These are phyloP conservation scores for Cyberlindnera suaveolens DNA, from an alignment of 805 yeast genomes.

Conservation along the genomic window DNA sequence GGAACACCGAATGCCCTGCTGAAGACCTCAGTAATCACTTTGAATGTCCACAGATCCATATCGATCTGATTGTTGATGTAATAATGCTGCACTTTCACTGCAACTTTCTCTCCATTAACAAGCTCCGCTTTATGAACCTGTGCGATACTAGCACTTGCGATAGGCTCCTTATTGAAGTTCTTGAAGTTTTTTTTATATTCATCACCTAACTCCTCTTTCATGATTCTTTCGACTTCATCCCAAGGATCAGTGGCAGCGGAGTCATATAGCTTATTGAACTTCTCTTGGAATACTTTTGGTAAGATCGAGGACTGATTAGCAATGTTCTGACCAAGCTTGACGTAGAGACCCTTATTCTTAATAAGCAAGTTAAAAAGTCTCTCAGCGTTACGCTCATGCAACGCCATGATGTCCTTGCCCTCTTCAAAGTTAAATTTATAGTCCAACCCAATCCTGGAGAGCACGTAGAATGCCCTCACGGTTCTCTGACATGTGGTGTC, in stretches of 20 bases:
- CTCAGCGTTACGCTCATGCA: conserved; percentile 57
- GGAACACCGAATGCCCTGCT: conserved; percentile 61
- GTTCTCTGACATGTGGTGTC: conserved; percentile 51
- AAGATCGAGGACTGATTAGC: conserved; percentile 69
- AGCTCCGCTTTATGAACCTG: conserved; percentile 58
- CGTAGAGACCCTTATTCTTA: conserved; percentile 54
- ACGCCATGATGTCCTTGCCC: conserved; percentile 38
- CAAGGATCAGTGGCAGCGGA: conserved; percentile 58
- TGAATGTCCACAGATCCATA: conserved; percentile 57
- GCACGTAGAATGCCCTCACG: conserved; percentile 39
- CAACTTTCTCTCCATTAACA: conserved; percentile 45
- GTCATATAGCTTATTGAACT: conserved; percentile 56
- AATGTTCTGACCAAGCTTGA: conserved; percentile 73
- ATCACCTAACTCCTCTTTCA: conserved; percentile 36
- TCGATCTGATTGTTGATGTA: conserved; percentile 54
- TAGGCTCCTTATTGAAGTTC: conserved; percentile 46
- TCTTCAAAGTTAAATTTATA: conserved; percentile 50
- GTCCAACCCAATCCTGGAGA: conserved; percentile 49
- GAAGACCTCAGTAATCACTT: conserved; percentile 43
- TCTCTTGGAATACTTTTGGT: conserved; percentile 56
- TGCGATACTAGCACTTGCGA: conserved; percentile 73
- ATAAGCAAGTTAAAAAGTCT: conserved; percentile 39
- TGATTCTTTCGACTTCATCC: conserved; percentile 35
- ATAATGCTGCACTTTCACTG: conserved; percentile 61
- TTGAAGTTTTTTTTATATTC: conserved; percentile 36